These are phyloP conservation scores for Trematosphaeria pertusa DNA, from an alignment of 2,329 filamentous ascomycete species.

Conservation along the genomic window DNA sequence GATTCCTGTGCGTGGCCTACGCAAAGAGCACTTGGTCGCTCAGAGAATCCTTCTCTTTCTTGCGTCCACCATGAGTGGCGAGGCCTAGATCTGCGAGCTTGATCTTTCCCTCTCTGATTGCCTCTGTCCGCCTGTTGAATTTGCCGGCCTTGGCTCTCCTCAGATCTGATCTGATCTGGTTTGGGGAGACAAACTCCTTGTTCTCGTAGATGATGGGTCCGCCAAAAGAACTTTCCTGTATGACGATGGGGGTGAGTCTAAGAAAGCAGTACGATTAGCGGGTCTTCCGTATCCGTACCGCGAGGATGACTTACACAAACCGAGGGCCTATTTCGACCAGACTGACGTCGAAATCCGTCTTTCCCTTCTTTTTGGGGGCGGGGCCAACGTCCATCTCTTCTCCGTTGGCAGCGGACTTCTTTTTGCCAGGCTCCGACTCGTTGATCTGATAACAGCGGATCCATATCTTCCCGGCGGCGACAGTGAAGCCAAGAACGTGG, in stretches of 20 bases:
- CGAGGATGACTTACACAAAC: too few relatives aligned
- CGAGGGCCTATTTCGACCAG: constrained; percentile 93
- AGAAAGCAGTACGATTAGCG: too few relatives aligned
- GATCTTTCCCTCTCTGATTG: constrained; percentile 72
- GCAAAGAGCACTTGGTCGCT: constrained; percentile 80
- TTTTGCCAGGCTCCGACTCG: constrained; percentile 73
- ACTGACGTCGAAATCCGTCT: constrained; percentile 73
- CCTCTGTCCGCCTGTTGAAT: constrained; percentile 79
- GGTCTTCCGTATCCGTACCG: too few relatives aligned
- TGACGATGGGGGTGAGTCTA: constrained; percentile 95
- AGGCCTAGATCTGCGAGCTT: constrained; percentile 82
- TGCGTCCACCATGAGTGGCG: constrained; percentile 68
- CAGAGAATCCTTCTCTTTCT: constrained; percentile 70
- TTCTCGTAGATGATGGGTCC: constrained; percentile 98
- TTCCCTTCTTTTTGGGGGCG: constrained; percentile 53
- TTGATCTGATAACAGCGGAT: constrained; percentile 92
- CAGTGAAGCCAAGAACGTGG: constrained; percentile 89
- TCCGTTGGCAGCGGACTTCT: constrained; percentile 48
- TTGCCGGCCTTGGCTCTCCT: constrained; percentile 76
- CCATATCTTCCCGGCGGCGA: constrained; percentile 95
- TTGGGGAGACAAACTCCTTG: constrained; percentile 94
- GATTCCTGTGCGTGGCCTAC: constrained; percentile 50
- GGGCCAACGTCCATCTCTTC: constrained; percentile 47
- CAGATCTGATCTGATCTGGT: constrained; percentile 87
- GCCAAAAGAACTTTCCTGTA: constrained; percentile 92